phyloP scores from a whole-genome alignment of 768 basidiomycete genomes.

The Tremella fuciformis region DNA sequence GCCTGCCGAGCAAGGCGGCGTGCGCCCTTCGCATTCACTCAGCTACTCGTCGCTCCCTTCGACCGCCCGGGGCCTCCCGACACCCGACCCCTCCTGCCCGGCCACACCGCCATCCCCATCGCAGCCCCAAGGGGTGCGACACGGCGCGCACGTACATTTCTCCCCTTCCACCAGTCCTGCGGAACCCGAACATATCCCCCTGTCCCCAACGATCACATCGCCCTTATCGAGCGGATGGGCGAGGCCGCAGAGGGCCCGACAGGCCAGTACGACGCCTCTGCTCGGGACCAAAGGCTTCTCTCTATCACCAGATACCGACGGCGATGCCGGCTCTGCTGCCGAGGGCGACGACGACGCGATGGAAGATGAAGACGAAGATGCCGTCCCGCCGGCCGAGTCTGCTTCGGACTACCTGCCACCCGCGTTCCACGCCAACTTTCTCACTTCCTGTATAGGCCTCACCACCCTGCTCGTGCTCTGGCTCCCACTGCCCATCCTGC shows the following conservation, averaged over 20 bases:
- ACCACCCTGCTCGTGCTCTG: constrained; percentile 71
- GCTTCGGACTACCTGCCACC: constrained; percentile 62
- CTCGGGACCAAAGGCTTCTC: neutral
- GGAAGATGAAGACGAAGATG: neutral
- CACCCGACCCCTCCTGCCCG: constrained; percentile 6
- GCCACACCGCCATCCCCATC: constrained; percentile 3
- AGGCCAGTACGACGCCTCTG: constrained; percentile 1
- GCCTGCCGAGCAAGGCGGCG: constrained; percentile 45
- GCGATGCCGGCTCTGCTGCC: neutral
- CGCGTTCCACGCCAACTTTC: constrained; percentile 76
- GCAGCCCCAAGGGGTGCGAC: neutral
- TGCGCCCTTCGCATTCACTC: constrained; percentile 1
- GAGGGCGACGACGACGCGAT: neutral
- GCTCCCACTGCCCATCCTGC: constrained; percentile 73
- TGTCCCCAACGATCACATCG: constrained; percentile 6
- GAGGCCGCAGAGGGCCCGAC: neutral
- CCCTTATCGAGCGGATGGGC: neutral
- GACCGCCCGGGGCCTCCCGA: neutral
- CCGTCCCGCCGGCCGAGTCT: constrained; percentile 49
- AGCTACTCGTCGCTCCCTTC: constrained; percentile 25
- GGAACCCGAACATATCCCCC: constrained; percentile 1
- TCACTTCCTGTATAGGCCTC: constrained; percentile 77
- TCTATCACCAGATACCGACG: neutral
- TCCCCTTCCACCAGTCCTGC: constrained; percentile 1
- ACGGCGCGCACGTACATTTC: neutral